Conservation (phyloP, 129 eudicot species). For the Tagetes erecta region DNA sequence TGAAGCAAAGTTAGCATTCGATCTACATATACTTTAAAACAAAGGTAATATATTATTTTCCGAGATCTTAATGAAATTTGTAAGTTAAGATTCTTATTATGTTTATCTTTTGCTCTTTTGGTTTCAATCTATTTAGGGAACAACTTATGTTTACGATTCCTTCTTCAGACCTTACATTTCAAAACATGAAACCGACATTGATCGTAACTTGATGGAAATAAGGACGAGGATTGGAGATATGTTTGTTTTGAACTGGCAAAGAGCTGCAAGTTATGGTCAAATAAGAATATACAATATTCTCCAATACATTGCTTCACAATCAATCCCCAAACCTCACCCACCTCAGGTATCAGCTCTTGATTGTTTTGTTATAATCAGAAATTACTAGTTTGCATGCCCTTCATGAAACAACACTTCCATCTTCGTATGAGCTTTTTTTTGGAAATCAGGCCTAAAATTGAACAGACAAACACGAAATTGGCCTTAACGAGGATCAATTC, state of each 20-base stretch:
- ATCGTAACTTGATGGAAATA: conserved; percentile 38
- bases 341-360: conserved; percentile 54
- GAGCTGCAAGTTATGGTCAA: conserved; percentile 67
- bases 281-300: conserved; percentile 75
- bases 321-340: conserved; percentile 61
- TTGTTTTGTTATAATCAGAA: background rate
- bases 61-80: background rate
- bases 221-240: conserved; percentile 40
- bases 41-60: conserved; percentile 42
- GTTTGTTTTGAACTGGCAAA: conserved; percentile 68
- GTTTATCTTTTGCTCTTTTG: conserved; percentile 4
- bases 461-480: no score
- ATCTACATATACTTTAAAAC: conserved; percentile 70
- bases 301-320: conserved; percentile 89
- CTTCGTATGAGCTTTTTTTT: no score
- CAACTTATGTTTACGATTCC: conserved; percentile 51
- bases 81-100: background rate
- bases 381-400: background rate
- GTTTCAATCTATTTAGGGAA: conserved; percentile 59
- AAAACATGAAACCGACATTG: conserved; percentile 42
- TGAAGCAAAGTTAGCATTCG: conserved; percentile 92
- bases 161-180: conserved; percentile 41
- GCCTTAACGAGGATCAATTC: no score
- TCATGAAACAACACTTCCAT: background rate
- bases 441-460: no score